Base-by-base conservation (phyloP, 495 filamentous ascomycete species). In the Aspergillus panamensis region DNA sequence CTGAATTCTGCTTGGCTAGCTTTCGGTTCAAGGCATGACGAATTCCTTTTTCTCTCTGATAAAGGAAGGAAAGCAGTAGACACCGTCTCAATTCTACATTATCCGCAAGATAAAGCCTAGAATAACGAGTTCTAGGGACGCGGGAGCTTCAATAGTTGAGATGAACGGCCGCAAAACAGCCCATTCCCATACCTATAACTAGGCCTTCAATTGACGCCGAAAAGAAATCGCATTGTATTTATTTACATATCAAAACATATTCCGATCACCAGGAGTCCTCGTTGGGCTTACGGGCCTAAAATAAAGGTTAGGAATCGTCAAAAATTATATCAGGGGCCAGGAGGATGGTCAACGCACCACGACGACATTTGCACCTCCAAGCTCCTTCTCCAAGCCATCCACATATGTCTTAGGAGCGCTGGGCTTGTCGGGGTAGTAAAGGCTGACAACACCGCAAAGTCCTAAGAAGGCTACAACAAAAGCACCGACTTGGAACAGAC, bases 401-500 rank as follows among this genome's bases (percentile, higher is more conserved):
- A 87, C 86, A 66, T 89, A 99, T 58, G 88, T 88, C 55, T 87
- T 84, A 3, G 90, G 89, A 62, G 78, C 86, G 45, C 85, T 83
- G 29, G 84, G 84, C 78, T 84, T 89, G 73, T 98, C 94, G n/a
- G 94, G 91, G 64, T 97, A 96, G 64, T 79, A 75, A 54, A 81
- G 62, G 69, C 84, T 87, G 39, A 95, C 84, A 21, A 84, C 79
- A 51, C 84, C 88, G 62, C 81, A 84, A 21, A 97, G 68, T n/a
- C 81, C 81, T 29, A 91, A 67, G 55, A 96, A 82, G 40, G 77
- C 74, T 9, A 75, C 82, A 16, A 96, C 75, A 67, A 96, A 96
- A 60, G 70, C 74, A 50, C 90, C 90, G 55, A 95, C 68, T 72
- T 92, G 85, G 42, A 89, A 67, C 47, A 86, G 66, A 48, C 84